Conservation (phyloP, 495 filamentous ascomycete genomes). For the Penicillium subrubescens region DNA sequence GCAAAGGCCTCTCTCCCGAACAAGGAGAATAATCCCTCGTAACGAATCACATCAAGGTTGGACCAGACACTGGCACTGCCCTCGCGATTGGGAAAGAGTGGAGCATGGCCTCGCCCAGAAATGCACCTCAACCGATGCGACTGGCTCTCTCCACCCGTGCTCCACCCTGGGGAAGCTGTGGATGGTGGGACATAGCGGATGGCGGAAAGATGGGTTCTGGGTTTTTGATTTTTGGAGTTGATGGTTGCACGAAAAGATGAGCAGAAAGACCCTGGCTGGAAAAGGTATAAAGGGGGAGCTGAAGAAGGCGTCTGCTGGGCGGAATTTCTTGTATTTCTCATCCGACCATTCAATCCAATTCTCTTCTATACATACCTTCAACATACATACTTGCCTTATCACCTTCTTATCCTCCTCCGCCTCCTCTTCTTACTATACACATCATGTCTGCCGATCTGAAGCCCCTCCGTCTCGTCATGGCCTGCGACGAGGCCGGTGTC, state of each 20-base stretch:
- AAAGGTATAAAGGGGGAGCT: slow-evolving; percentile 21
- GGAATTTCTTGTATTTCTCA: background rate
- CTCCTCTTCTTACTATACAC: background rate
- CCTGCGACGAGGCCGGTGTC: slow-evolving; percentile 74
- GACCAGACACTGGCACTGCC: slow-evolving; percentile 6
- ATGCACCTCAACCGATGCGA: slow-evolving; percentile 13
- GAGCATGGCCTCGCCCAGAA: background rate
- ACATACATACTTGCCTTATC: background rate
- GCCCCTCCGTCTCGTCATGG: slow-evolving; percentile 61
- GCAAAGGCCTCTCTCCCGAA: background rate
- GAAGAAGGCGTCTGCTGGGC: background rate
- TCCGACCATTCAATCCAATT: background rate
- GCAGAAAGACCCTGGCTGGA: slow-evolving; percentile 2
- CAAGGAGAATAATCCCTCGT: background rate
- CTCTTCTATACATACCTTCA: slow-evolving; percentile 3
- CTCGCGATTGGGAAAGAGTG: slow-evolving; percentile 11
- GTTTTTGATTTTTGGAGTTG: background rate
- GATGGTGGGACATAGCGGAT: slow-evolving; percentile 2
- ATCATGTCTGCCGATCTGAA: slow-evolving; percentile 43
- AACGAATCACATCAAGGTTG: slow-evolving; percentile 11
- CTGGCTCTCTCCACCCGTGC: slow-evolving; percentile 22
- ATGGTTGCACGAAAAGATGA: slow-evolving; percentile 11
- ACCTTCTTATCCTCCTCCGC: background rate
- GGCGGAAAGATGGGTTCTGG: background rate
- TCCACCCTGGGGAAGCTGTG: slow-evolving; percentile 22